Base-by-base conservation (phyloP, 352 stramenopile species). In the Phytopythium mirpurense region DNA sequence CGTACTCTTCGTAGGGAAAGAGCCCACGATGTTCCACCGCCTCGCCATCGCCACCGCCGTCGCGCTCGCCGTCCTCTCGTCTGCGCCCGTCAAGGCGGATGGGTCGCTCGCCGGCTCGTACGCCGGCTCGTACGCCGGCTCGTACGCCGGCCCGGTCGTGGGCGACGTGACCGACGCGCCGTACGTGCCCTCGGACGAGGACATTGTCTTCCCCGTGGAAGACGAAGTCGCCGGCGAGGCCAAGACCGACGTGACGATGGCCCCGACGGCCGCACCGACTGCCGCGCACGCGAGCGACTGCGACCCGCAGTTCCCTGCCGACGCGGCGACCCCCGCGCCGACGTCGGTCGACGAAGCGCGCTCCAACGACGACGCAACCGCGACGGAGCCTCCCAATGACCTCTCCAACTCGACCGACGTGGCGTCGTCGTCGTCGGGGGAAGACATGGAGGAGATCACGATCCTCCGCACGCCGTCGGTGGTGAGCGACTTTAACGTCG, bases 41-140 rank as follows among this genome's bases (percentile, higher is more conserved):
- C 36, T 72, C 26, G 60, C 60, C 45, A 63, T 67, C 62, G 76
- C 57, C 56, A 78, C 56, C 65, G 67, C 51, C 61, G 65, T 65
- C 62, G 53, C 72, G 24, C 56, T 68, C 52, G 72, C 60, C 57
- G 67, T 76, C 67, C 67, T 63, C 60, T 70, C 60, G 48, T 58
- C 51, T 26, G 32, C 59, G 51, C 16, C 40, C 40, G 57, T 57
- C 14, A 55, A 38, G 18, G 59, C 56, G 5, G 53, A 19, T 6
- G 56, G 51, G 24, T 55, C 63, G 3, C 57, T 62, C 19, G 34
- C 54, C 24, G 56, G 40, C 8, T 46, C 46, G 41, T 51, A 51
- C 42, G 56, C 18, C 32, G 51, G 37, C 32, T 47, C 55, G 41
- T 51, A 51, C 42, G 56, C 18, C 32, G 51, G 37, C 32, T 47